Evolutionary conservation across 345 rosid genomes (phyloP), one percentile per base, ranked within the genome.

Genomic region (Eucalyptus curtisii): DNA sequence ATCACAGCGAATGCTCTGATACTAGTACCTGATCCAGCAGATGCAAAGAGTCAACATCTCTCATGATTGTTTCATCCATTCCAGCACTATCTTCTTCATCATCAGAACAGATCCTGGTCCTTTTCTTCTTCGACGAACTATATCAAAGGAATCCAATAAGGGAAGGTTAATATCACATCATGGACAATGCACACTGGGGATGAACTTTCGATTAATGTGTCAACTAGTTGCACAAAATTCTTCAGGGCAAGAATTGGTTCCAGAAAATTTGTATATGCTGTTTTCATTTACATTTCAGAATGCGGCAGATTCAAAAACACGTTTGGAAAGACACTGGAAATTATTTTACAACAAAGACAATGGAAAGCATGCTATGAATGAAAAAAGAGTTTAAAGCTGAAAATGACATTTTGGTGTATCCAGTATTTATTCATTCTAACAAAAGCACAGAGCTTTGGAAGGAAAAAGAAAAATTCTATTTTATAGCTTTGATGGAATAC

Each of bases 101-200:
- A 68, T 92, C 97, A 87, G 96, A 93, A 88, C 64, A 91, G 87
- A 87, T 91, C 91, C 90, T 94, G 91, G 86, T 92, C 94, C 10
- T 24, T 53, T 27, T 87, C 95, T 40, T 93, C 95, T 94, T 94
- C 97, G 91, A 94, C 40, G 4, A 95, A 95, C 99, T 96, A 93
- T 90, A 92, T 44, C 37, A 45, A 89, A 88, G 47, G 86, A 20
- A 91, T 27, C 27, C 30, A 50, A 57, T 76, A 44, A 64, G 48
- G 42, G 49, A 89, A 20, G 82, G 50, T 27, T 71, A 24, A 86
- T 31, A 25, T 40, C 61, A 53, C 13, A 59, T 48, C 44, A 45
- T 45, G 86, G 49, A 86, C 33, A 50, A 71, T 20, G 55, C 31
- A 87, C 27, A 17, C 40, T 40, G 40, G 49, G 20, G 14, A 42